These are phyloP conservation scores for Berberis thunbergii DNA, from an alignment of 164 flowering plant species.

Conservation along the genomic window DNA sequence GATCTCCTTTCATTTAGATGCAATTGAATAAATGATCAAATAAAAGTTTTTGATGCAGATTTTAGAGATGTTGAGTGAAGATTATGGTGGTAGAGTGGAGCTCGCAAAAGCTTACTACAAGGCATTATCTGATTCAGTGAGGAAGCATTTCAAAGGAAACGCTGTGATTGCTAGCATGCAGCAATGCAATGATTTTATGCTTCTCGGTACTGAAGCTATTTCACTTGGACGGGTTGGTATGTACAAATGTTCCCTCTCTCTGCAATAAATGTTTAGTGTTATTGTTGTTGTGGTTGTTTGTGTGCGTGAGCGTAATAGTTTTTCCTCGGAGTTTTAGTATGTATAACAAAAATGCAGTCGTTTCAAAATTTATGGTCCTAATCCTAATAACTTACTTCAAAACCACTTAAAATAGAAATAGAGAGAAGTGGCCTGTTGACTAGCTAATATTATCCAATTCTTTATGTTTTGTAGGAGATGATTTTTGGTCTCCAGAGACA, in stretches of 20 bases:
- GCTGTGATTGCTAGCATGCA: background rate
- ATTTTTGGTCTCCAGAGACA: background rate
- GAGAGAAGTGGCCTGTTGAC: too few species aligned
- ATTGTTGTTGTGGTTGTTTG: too few species aligned
- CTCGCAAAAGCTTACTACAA: background rate
- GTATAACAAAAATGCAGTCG: too few species aligned
- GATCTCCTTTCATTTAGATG: background rate
- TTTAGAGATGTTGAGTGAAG: background rate
- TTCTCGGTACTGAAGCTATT: background rate
- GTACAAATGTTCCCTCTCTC: background rate
- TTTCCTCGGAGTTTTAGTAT: too few species aligned
- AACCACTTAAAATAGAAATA: too few species aligned
- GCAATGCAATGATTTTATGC: conserved; percentile 1
- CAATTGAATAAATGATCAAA: background rate
- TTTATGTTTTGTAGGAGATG: background rate
- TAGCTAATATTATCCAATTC: too few species aligned
- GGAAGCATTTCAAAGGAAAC: background rate
- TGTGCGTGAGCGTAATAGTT: too few species aligned
- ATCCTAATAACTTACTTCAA: too few species aligned
- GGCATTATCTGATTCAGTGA: background rate
- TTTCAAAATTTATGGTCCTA: too few species aligned
- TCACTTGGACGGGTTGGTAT: background rate
- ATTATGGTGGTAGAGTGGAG: background rate
- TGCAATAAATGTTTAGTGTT: too few species aligned
- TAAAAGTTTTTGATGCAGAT: background rate